Evolutionary conservation across 345 rosid species (phyloP), one percentile per base, ranked within the genome.

Genomic region (Theobroma cacao): DNA sequence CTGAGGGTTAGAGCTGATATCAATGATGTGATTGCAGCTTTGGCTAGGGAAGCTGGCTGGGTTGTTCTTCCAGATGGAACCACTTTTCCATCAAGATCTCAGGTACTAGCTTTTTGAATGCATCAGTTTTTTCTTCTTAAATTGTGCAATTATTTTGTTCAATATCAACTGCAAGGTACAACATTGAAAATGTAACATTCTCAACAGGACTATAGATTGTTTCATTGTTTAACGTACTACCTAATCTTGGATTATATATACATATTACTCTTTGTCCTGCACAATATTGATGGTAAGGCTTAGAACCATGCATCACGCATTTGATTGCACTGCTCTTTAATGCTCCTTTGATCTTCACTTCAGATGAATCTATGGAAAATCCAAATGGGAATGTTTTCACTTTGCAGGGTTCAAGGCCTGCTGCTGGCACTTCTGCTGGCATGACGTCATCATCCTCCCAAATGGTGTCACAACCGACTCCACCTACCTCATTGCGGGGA

Each of bases 41-140:
- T 97, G 85, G 99, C 99, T 4, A 93, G 98, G 85, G 99, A 97
- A 87, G 99, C 99, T 86, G 98, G 98, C 28, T 94, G 99, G 99
- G 97, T 93, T 80, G 99, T 97, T 85, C 97, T 97, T 77, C 98
- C 99, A 40, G 99, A 97, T 91, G 99, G 99, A 84, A 97, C 99
- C 40, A 94, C 98, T 65, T 94, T 92, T 79, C 99, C 99, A 65
- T 92, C 98, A 31, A 91, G 88, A 87, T 87, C 97, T 78, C 98
- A 94, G 97, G 99, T 96, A 77, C 84, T 84, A 56, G 36, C 74
- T 40, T 72, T 9, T 80, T 69, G 67, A 67, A 64, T 41, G 8
- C 24, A 66, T 18, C 15, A 18, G 52, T 59, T 73, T 64, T 28
- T 9, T 75, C 24, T 48, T 22, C 75, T 50, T 72, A 5, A 33